Evolutionary conservation across 805 yeast species (phyloP).

Genomic region (Barnettozyma vustinii): DNA sequence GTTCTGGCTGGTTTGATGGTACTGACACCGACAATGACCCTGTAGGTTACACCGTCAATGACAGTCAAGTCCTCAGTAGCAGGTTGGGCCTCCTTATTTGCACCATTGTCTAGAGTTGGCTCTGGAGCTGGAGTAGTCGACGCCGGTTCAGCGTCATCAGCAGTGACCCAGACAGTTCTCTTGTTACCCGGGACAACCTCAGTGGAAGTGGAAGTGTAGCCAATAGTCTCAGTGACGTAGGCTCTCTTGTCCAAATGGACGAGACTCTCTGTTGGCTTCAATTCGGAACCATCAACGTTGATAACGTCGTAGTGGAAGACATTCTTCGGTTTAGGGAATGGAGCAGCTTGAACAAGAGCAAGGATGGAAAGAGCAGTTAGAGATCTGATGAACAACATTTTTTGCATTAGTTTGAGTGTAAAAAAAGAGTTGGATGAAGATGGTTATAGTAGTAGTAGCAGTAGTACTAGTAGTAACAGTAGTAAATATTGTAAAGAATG

Average conservation of each 20-base stretch:
- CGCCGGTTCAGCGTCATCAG: slow-evolving; percentile 14
- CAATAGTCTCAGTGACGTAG: slow-evolving; percentile 17
- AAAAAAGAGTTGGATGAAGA: not conserved
- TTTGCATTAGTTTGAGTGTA: not conserved
- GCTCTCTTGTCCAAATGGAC: slow-evolving; percentile 11
- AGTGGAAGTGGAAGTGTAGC: slow-evolving; percentile 20
- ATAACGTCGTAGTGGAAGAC: slow-evolving; percentile 22
- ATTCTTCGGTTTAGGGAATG: slow-evolving; percentile 16
- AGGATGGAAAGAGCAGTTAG: slow-evolving; percentile 19
- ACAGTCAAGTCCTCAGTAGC: slow-evolving; percentile 13
- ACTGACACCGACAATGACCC: slow-evolving; percentile 19
- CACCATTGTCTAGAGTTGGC: not conserved
- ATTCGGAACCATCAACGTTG: slow-evolving; percentile 26
- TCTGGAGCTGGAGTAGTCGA: not conserved
- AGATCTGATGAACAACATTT: slow-evolving; percentile 23
- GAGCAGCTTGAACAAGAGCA: slow-evolving; percentile 18
- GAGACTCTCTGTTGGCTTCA: slow-evolving; percentile 20
- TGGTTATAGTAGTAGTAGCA: not conserved
- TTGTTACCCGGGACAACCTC: slow-evolving; percentile 20
- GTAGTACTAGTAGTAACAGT: not conserved
- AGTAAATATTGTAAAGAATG: slow-evolving; percentile 12
- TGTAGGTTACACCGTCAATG: slow-evolving; percentile 24
- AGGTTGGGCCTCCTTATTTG: slow-evolving; percentile 1
- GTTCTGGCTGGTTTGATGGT: slow-evolving; percentile 25
- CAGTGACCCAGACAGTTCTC: slow-evolving; percentile 23